phyloP scores from a whole-genome alignment of 2,329 filamentous ascomycete species.

The Phaeoacremonium minimum region DNA sequence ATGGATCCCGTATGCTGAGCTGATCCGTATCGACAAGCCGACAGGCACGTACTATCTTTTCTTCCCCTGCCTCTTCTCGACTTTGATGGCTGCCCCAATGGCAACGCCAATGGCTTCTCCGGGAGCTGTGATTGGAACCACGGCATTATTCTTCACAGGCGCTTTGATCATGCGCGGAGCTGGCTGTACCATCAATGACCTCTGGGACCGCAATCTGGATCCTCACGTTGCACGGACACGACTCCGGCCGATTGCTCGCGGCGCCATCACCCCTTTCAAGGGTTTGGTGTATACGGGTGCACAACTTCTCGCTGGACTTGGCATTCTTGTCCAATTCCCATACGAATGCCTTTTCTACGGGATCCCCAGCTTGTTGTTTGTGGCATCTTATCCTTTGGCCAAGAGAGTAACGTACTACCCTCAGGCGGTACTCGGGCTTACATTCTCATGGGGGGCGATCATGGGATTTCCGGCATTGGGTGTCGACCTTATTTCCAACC shows the following conservation, averaged over 20 bases:
- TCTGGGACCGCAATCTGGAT: slow-evolving; percentile 86
- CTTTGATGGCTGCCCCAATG: slow-evolving; percentile 72
- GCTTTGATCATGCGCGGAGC: slow-evolving; percentile 83
- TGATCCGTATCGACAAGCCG: slow-evolving; percentile 77
- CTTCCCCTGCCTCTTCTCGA: slow-evolving; percentile 82
- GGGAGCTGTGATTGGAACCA: slow-evolving; percentile 57
- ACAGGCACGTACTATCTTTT: slow-evolving; percentile 80
- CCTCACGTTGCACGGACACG: slow-evolving; percentile 73
- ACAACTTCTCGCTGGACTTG: slow-evolving; percentile 71
- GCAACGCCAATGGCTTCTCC: slow-evolving; percentile 57
- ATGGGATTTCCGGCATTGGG: slow-evolving; percentile 85
- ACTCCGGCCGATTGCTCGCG: slow-evolving; percentile 74
- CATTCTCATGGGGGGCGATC: slow-evolving; percentile 85
- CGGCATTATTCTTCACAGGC: slow-evolving; percentile 68
- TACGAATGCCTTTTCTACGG: slow-evolving; percentile 70
- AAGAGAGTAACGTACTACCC: slow-evolving; percentile 87
- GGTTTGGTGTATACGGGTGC: slow-evolving; percentile 70
- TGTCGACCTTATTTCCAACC: slow-evolving; percentile 65
- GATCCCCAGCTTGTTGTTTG: slow-evolving; percentile 68
- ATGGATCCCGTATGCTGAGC: slow-evolving; percentile 76
- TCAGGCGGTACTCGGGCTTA: slow-evolving; percentile 76
- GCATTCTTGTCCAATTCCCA: slow-evolving; percentile 72
- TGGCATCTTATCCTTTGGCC: slow-evolving; percentile 73
- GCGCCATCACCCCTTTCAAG: slow-evolving; percentile 68
- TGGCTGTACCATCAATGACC: slow-evolving; percentile 85